Evolutionary conservation across 345 rosid genomes (phyloP).

Genomic region (Firmiana major): DNA sequence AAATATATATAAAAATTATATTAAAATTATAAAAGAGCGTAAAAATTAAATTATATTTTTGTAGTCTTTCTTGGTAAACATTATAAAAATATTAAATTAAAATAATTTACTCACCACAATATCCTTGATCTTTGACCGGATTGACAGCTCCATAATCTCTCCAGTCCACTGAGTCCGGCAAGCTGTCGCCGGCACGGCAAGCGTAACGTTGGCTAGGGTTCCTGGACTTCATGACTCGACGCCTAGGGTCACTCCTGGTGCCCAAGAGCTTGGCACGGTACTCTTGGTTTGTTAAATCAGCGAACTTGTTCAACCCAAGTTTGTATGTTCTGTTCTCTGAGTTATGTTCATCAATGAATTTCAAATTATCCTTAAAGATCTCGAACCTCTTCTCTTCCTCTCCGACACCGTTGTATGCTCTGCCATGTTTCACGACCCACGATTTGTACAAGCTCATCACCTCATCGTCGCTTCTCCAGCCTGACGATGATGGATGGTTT

Average conservation of each 20-base stretch:
- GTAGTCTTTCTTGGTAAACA: too few relatives aligned
- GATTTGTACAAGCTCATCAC: conserved; percentile 58
- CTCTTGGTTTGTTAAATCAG: conserved; percentile 84
- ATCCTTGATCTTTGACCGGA: conserved; percentile 76
- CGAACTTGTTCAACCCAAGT: conserved; percentile 70
- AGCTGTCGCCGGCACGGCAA: conserved; percentile 31
- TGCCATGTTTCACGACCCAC: conserved; percentile 62
- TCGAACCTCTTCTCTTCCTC: conserved; percentile 54
- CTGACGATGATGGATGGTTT: too few relatives aligned
- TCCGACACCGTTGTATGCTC: conserved; percentile 48
- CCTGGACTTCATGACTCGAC: conserved; percentile 45
- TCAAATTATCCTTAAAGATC: conserved; percentile 77
- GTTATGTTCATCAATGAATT: conserved; percentile 68
- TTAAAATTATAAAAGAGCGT: too few relatives aligned
- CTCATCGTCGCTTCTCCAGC: conserved; percentile 67
- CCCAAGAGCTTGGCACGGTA: conserved; percentile 56
- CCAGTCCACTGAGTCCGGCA: conserved; percentile 87
- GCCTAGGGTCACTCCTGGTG: conserved; percentile 34
- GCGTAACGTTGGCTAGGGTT: conserved; percentile 37
- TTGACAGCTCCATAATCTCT: conserved; percentile 69
- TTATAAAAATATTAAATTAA: too few relatives aligned
- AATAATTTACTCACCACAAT: conserved; percentile 66
- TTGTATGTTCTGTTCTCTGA: conserved; percentile 47
- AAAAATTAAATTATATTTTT: too few relatives aligned
- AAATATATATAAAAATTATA: too few relatives aligned